These are phyloP conservation scores for Epicoccum nigrum DNA, from an alignment of 2,329 filamentous ascomycete species.

Conservation along the genomic window DNA sequence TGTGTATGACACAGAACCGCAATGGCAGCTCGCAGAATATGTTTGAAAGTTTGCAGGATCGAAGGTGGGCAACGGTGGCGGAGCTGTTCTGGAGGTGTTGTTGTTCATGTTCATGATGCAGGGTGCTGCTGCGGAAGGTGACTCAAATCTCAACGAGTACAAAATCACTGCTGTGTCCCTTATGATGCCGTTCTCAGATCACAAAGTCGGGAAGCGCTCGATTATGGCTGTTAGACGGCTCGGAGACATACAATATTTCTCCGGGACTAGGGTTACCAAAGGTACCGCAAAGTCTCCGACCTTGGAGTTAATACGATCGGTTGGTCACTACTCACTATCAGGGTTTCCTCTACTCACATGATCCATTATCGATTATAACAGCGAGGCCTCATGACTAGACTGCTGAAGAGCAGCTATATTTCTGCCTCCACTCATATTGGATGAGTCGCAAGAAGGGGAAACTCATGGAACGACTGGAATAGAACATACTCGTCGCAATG, in stretches of 20 bases:
- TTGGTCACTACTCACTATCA: neutral
- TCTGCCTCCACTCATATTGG: too few species aligned
- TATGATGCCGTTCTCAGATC: neutral
- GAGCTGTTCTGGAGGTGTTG: neutral
- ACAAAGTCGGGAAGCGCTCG: neutral
- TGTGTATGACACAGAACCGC: slow-evolving; percentile 58
- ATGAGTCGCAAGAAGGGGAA: too few species aligned
- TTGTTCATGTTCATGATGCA: slow-evolving; percentile 23
- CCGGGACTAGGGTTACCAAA: neutral
- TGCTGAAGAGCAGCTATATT: too few species aligned
- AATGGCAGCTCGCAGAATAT: slow-evolving; percentile 61
- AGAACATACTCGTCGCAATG: too few species aligned
- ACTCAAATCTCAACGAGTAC: neutral
- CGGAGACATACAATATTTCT: slow-evolving; percentile 13
- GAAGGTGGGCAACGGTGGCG: slow-evolving; percentile 21
- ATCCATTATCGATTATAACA: too few species aligned
- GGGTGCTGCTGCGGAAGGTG: neutral
- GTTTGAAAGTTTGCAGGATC: slow-evolving; percentile 36
- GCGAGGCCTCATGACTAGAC: too few species aligned
- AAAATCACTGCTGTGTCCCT: neutral
- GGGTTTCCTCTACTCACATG: neutral
- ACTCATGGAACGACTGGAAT: too few species aligned
- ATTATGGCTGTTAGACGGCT: neutral
- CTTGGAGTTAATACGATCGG: neutral
- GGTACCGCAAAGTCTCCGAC: neutral